Base-by-base conservation (phyloP, 2,329 filamentous ascomycete genomes). In the Arachnomyces sp. region DNA sequence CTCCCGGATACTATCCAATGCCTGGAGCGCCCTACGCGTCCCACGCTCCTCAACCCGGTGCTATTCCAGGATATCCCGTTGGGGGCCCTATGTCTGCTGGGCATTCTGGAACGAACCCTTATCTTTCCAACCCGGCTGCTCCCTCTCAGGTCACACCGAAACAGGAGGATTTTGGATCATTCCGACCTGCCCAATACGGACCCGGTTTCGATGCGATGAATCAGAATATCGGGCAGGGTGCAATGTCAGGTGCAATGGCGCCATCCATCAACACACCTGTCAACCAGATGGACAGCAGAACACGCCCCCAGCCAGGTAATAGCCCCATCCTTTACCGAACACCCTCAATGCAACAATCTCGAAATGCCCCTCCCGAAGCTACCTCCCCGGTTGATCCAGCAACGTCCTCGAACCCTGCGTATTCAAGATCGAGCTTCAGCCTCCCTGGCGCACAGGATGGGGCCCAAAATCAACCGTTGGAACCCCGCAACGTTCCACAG, bases 291-390 rank as follows among this genome's bases (percentile, higher is more conserved):
- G 54, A 46, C 37, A 61, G 64, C 17, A 59, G 62, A 31, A 61
- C 55, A 42, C 56, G 61, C 29, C 61, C 60, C 8, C 54, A 56
- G 16, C 59, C 60, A 2, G 57, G 61, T 12, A 56, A 60, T 44
- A 60, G 57, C 39, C 53, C 56, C 1, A 53, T 57, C 2, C 55
- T 59, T 8, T 66, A 66, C 40, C 58, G 63, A 35, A 66, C 62
- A 31, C 58, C 60, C 3, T 63, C 62, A 25, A 25, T 25, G 7
- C 56, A 66, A 16, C 60, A 62, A 9, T 61, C 58, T 15, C 58
- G 63, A 31, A 62, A 54, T 38, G 53, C 62, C 29, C 52, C 58
- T 6, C 57, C 62, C 9, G 63, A 65, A 34, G 56, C 56, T 2
- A 58, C 63, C 9, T 62, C 61, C 2, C 57, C 59, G 2, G 59